Conservation (phyloP, 163 green algal genomes). For the Scenedesmus sp. region DNA sequence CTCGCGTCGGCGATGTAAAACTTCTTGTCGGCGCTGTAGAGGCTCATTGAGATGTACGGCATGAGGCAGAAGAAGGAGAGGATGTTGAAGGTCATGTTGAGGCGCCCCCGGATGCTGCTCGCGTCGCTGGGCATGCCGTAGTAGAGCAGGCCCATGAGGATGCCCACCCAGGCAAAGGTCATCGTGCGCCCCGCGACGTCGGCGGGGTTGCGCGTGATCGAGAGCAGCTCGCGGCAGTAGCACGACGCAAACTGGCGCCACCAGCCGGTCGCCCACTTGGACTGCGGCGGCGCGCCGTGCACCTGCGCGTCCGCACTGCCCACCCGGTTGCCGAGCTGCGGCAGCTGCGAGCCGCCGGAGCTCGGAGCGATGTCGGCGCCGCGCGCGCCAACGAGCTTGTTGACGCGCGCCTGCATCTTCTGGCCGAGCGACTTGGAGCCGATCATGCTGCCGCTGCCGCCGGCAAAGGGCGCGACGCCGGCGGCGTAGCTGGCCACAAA, state of each 20-base stretch:
- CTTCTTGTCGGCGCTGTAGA: slow-evolving; percentile 57
- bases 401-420: slow-evolving; percentile 40
- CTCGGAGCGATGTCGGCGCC: background rate
- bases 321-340: too few relatives aligned
- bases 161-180: slow-evolving; percentile 64
- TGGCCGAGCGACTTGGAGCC: slow-evolving; percentile 10
- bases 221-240: slow-evolving; percentile 41
- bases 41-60: slow-evolving; percentile 57
- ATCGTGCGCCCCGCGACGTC: slow-evolving; percentile 65
- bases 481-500: slow-evolving; percentile 47
- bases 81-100: slow-evolving; percentile 54
- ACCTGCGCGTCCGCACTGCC: background rate
- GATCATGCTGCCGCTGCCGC: slow-evolving; percentile 22
- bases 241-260: slow-evolving; percentile 38
- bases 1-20: slow-evolving; percentile 54
- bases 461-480: slow-evolving; percentile 16
- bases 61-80: slow-evolving; percentile 55
- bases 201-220: slow-evolving; percentile 59
- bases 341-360: background rate
- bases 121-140: slow-evolving; percentile 45
- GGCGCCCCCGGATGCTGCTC: slow-evolving; percentile 37
- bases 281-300: background rate
- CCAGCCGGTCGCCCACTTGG: slow-evolving; percentile 44
- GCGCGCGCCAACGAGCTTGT: background rate
- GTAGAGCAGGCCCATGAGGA: slow-evolving; percentile 61